Percentiles rank a stretch among this genome's conserved stretches.
Evolutionary conservation across 495 filamentous ascomycete species (phyloP).

Genomic region (Neurospora sp.): DNA sequence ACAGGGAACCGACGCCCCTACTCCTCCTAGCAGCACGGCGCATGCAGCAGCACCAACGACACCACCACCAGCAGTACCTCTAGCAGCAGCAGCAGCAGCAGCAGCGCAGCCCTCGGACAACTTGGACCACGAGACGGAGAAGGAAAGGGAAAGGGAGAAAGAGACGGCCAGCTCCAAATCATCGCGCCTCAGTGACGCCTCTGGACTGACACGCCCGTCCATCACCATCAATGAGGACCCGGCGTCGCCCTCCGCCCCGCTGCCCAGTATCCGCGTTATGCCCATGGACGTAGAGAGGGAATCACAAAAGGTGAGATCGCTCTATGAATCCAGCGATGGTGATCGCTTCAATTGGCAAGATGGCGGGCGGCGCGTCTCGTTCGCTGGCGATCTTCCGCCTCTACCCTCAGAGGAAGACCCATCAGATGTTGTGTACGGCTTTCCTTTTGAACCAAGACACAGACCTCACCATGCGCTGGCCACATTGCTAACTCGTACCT

Average conservation of each 20-base stretch:
- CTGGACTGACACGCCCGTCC: not conserved
- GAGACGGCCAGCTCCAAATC: not conserved
- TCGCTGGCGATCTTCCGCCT: constrained; percentile 31
- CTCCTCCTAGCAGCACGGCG: not conserved
- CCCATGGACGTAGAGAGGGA: constrained; percentile 78
- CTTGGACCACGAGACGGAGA: not conserved
- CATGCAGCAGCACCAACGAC: not conserved
- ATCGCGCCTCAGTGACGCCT: not conserved
- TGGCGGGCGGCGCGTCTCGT: constrained; percentile 38
- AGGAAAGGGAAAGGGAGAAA: not conserved
- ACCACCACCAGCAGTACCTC: not conserved
- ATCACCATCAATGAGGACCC: constrained; percentile 6
- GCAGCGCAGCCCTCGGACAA: not conserved
- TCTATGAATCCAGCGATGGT: constrained; percentile 70
- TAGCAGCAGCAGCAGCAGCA: not conserved
- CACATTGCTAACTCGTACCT: not conserved
- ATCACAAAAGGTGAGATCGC: constrained; percentile 78
- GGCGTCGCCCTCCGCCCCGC: constrained; percentile 2
- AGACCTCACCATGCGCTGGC: constrained; percentile 22
- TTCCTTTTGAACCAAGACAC: constrained; percentile 25
- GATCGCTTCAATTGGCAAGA: constrained; percentile 43
- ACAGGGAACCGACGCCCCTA: not conserved
- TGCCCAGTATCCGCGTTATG: constrained; percentile 43
- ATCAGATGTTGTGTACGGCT: constrained; percentile 42
- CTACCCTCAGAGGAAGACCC: constrained; percentile 34